Conservation (phyloP, 148 eudicot species). For the Rhododendron griersonianum region DNA sequence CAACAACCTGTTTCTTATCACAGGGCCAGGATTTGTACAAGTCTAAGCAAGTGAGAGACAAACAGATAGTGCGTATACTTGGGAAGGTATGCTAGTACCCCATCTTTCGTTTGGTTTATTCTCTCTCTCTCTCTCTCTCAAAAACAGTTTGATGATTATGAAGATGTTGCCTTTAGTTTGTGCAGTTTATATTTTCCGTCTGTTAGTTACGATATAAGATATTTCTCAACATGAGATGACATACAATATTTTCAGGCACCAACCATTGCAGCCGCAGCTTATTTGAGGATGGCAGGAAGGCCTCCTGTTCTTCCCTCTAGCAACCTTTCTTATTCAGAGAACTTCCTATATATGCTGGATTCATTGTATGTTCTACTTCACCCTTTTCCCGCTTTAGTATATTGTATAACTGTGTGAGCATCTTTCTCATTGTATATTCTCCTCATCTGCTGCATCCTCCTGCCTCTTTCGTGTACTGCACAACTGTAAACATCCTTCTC, state of each 20-base stretch:
- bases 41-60: slow-evolving; percentile 91
- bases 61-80: slow-evolving; percentile 93
- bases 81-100: slow-evolving; percentile 60
- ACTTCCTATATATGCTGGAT: slow-evolving; percentile 96
- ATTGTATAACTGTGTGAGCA: neutral
- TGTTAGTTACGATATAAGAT: neutral
- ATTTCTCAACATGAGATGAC: neutral
- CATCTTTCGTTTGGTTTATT: neutral
- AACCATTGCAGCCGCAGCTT: slow-evolving; percentile 96
- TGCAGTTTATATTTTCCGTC: neutral
- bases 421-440: slow-evolving; percentile 60
- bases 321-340: slow-evolving; percentile 92
- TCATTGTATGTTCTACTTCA: slow-evolving; percentile 65
- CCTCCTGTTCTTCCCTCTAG: slow-evolving; percentile 93
- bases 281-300: slow-evolving; percentile 94
- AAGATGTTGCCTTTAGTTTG: neutral
- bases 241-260: slow-evolving; percentile 57
- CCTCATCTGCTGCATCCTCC: neutral
- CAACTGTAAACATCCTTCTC: neutral
- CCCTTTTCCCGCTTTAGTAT: neutral
- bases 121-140: slow-evolving; percentile 3
- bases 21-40: slow-evolving; percentile 97
- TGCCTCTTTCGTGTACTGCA: neutral
- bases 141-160: neutral
- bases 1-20: neutral